A percentile compares a stretch with the other conserved stretches of the same genome.
Evolutionary conservation across 2,329 filamentous ascomycete genomes (phyloP).

Genomic region (Chrysoporthe puriensis): DNA sequence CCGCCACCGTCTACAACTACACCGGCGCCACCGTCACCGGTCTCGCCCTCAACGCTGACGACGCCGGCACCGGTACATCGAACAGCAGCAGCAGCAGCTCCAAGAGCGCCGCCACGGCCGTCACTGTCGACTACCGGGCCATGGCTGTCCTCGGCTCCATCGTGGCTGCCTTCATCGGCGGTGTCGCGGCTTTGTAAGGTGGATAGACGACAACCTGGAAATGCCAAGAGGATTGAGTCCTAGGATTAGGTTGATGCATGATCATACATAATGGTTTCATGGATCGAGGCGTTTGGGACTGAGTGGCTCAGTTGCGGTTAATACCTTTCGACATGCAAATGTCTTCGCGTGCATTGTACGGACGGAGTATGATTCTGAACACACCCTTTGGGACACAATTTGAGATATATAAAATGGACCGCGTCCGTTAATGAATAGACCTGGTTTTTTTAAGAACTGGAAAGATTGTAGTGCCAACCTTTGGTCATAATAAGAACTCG

Average conservation of each 20-base stretch:
- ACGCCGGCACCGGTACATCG: conserved; percentile 24
- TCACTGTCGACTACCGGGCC: conserved; percentile 22
- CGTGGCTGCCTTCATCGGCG: conserved; percentile 26
- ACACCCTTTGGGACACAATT: conserved; percentile 16
- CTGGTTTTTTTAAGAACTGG: too few relatives aligned
- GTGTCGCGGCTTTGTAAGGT: conserved; percentile 22
- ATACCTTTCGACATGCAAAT: conserved; percentile 11
- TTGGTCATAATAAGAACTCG: background rate
- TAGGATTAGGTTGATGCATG: conserved; percentile 6
- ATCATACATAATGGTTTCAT: conserved; percentile 9
- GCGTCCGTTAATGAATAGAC: conserved; percentile 11
- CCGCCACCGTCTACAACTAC: conserved; percentile 28
- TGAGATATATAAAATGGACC: conserved; percentile 13
- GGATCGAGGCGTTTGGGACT: conserved; percentile 20
- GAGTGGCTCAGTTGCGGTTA: conserved; percentile 2
- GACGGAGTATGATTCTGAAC: conserved; percentile 7
- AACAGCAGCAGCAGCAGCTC: conserved; percentile 25
- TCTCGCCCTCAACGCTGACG: conserved; percentile 28
- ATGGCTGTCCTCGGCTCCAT: conserved; percentile 24
- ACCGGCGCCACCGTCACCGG: conserved; percentile 27
- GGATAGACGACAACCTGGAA: background rate
- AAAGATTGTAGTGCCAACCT: background rate
- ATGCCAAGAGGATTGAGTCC: conserved; percentile 11
- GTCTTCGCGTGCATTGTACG: conserved; percentile 7
- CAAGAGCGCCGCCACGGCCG: conserved; percentile 19